These are phyloP conservation scores for Phylloporus sp. DNA, from an alignment of 768 basidiomycete genomes.

Conservation along the genomic window DNA sequence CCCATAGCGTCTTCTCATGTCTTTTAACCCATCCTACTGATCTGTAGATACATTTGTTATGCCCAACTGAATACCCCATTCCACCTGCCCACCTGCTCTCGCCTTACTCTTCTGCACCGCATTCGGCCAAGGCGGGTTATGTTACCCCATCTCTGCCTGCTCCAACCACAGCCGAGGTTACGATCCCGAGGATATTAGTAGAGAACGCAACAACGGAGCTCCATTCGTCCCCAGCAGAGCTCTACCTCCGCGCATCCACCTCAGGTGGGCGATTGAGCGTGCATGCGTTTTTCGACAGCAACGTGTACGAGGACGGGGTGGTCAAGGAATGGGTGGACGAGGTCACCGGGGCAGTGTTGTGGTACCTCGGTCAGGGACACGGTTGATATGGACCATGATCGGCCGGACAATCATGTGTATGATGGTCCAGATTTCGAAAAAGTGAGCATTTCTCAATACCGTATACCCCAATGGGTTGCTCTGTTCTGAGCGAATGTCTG, in stretches of 20 bases:
- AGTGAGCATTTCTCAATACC: too few relatives aligned
- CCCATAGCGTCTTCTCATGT: background rate
- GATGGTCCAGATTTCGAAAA: too few relatives aligned
- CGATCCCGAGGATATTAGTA: background rate
- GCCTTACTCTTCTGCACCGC: background rate
- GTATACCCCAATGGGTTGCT: too few relatives aligned
- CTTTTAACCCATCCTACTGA: background rate
- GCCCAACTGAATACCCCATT: background rate
- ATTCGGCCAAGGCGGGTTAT: background rate
- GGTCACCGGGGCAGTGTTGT: slow-evolving; percentile 32
- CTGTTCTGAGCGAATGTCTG: too few relatives aligned
- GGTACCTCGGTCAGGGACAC: slow-evolving; percentile 31
- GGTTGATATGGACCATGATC: too few relatives aligned
- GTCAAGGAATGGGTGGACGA: slow-evolving; percentile 49
- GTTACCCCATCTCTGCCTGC: background rate
- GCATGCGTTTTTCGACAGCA: slow-evolving; percentile 38
- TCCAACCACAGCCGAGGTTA: background rate
- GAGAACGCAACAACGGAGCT: slow-evolving; percentile 21
- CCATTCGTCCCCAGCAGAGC: slow-evolving; percentile 42
- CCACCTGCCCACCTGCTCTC: background rate
- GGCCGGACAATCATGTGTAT: too few relatives aligned
- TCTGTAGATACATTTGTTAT: background rate
- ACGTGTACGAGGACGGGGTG: slow-evolving; percentile 40
- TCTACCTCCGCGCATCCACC: slow-evolving; percentile 41
- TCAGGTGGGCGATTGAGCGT: slow-evolving; percentile 32